phyloP scores from a whole-genome alignment of 148 eudicot genomes.

The Rhododendron ferrugineum region DNA sequence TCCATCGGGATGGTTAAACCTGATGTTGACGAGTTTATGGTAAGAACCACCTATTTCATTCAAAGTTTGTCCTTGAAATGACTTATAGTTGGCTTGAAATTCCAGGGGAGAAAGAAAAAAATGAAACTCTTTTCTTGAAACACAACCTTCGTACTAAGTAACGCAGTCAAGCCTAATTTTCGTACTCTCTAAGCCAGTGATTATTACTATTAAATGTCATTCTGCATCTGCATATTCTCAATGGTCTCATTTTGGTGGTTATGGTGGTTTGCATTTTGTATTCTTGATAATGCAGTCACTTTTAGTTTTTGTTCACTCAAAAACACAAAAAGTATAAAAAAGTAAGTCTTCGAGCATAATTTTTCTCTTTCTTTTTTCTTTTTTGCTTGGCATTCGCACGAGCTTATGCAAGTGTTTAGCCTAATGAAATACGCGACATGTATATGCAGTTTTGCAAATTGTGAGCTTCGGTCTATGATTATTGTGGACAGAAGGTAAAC shows the following conservation, averaged over 20 bases:
- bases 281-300: background rate
- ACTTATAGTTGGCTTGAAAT: background rate
- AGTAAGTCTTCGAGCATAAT: background rate
- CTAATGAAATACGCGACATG: slow-evolving; percentile 8
- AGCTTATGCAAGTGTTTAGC: background rate
- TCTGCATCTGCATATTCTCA: background rate
- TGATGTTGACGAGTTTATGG: background rate
- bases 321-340: background rate
- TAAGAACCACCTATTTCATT: background rate
- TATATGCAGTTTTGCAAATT: slow-evolving; percentile 70
- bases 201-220: background rate
- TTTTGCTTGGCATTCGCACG: background rate
- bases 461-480: slow-evolving; percentile 90
- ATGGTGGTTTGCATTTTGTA: background rate
- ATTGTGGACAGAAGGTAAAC: slow-evolving; percentile 62
- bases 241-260: background rate
- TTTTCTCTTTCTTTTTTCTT: background rate
- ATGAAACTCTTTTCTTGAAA: background rate
- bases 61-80: background rate
- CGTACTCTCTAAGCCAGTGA: background rate
- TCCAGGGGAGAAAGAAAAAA: background rate
- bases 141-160: background rate
- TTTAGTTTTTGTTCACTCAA: background rate
- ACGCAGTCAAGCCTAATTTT: background rate
- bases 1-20: background rate